A percentile compares a stretch with the other conserved stretches of the same genome.
Conservation (phyloP, 176 grass and related monocot species). For the Oryza rufipogon region DNA sequence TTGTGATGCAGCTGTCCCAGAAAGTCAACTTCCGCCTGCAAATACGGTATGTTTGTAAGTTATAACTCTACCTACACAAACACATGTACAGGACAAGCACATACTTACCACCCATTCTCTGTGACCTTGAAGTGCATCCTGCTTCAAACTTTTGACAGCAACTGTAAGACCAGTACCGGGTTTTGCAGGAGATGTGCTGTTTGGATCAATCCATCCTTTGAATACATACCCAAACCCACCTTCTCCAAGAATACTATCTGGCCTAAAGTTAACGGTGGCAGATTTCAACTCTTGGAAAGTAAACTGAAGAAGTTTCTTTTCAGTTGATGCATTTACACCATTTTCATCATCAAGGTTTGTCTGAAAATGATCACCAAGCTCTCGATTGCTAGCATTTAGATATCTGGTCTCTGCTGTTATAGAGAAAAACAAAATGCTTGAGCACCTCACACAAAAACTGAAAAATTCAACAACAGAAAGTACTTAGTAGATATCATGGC, state of each 20-base stretch:
- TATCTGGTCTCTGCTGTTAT: constrained; percentile 72
- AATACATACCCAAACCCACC: constrained; percentile 98
- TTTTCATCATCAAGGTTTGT: constrained; percentile 60
- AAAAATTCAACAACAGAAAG: neutral
- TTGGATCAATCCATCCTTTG: constrained; percentile 94
- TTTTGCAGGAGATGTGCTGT: constrained; percentile 89
- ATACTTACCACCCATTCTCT: constrained; percentile 97
- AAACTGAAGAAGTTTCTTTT: constrained; percentile 87
- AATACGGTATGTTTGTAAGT: constrained; percentile 19
- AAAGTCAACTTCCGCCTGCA: constrained; percentile 95
- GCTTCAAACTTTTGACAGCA: constrained; percentile 98
- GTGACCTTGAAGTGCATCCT: constrained; percentile 95
- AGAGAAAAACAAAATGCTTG: constrained; percentile 35
- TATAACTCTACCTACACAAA: constrained; percentile 27
- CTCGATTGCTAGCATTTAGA: constrained; percentile 75
- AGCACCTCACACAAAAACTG: constrained; percentile 26
- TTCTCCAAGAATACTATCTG: constrained; percentile 98
- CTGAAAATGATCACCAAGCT: constrained; percentile 60
- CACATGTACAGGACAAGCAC: neutral
- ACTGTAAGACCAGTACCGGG: constrained; percentile 91
- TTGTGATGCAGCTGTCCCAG: constrained; percentile 94
- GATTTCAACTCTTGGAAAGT: constrained; percentile 97
- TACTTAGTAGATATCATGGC: neutral
- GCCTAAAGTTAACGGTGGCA: constrained; percentile 93
- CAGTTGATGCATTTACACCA: constrained; percentile 52